phyloP scores from a whole-genome alignment of 257 asterid genomes.

The Solanum infundibuliforme region DNA sequence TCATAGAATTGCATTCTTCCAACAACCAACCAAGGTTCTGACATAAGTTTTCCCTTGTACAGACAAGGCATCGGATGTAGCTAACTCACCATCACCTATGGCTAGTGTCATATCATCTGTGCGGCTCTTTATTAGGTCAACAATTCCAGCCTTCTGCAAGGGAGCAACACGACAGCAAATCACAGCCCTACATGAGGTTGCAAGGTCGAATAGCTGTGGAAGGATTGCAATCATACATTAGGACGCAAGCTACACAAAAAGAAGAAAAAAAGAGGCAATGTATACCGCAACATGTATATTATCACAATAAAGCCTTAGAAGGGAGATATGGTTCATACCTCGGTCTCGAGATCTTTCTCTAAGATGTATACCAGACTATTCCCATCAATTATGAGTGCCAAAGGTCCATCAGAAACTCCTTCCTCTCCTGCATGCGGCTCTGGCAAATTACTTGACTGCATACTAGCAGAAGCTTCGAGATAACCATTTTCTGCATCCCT shows the following conservation, averaged over 20 bases:
- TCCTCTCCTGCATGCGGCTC: slow-evolving; percentile 32
- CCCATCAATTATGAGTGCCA: slow-evolving; percentile 96
- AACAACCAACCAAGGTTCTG: background rate
- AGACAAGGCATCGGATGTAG: background rate
- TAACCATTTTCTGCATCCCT: slow-evolving; percentile 36
- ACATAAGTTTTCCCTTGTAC: background rate
- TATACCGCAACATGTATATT: background rate
- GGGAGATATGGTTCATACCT: slow-evolving; percentile 36
- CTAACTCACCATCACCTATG: slow-evolving; percentile 89
- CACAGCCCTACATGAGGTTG: slow-evolving; percentile 81
- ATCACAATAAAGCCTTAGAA: background rate
- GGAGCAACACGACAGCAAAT: slow-evolving; percentile 98
- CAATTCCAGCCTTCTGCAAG: slow-evolving; percentile 97
- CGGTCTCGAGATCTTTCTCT: slow-evolving; percentile 84
- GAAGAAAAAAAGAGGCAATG: background rate
- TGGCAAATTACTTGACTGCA: slow-evolving; percentile 26
- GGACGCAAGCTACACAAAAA: slow-evolving; percentile 2
- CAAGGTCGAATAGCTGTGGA: slow-evolving; percentile 83
- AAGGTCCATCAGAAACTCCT: slow-evolving; percentile 31
- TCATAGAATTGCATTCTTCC: background rate
- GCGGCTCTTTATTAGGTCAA: slow-evolving; percentile 79
- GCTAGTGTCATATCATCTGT: slow-evolving; percentile 98
- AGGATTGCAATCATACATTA: slow-evolving; percentile 17
- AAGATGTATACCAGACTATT: slow-evolving; percentile 90
- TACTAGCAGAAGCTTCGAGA: slow-evolving; percentile 40